Base-by-base conservation (phyloP, 352 stramenopile genomes). In the Phytophthora sansomeana region DNA sequence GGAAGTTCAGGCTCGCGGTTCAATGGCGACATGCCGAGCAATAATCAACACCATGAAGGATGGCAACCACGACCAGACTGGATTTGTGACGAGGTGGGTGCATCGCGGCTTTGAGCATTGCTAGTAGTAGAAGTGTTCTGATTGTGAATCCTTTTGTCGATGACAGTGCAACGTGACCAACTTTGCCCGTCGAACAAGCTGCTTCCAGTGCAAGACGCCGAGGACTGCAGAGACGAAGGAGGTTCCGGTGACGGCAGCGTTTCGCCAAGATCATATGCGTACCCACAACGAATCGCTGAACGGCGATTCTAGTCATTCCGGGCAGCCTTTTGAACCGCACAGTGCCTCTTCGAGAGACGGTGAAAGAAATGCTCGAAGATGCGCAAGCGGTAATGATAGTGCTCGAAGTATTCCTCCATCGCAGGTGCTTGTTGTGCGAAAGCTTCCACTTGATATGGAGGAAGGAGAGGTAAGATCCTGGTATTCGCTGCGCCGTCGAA, bases 101-200 rank as follows among this genome's bases (percentile, higher is more conserved):
- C 13, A 9, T 35, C 24, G 21, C 21, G 21, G 21, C 6, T 30
- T 9, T 46, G 1, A 44, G 46, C 60, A 11, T 26, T 59, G 39
- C 36, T 35, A 21, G 39, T 24, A 24, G 21, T 24, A 24, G 21
- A 24, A 24, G 21, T 24, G 21, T 39, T 44, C 51, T 42, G 19
- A 54, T 14, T 33, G 30, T 10, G 28, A 8, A 32, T 54, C 26
- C 33, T 46, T 33, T n/a, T 58, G 51, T 10, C 55, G 10, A 19
- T 44, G 29, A 16, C 36, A 96, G 87, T 96, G 87, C 57, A 69
- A 89, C 38, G 71, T 75, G n/a, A 82, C 75, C 11, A 96, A 94
- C 56, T 96, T 94, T 62, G 78, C 77, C 13, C 68, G 83, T 16
- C 73, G 87, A 24, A 69, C 68, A 4, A 68, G 51, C 33, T 96